Base-by-base conservation (phyloP, 345 rosid species). In the Murraya koenigii region DNA sequence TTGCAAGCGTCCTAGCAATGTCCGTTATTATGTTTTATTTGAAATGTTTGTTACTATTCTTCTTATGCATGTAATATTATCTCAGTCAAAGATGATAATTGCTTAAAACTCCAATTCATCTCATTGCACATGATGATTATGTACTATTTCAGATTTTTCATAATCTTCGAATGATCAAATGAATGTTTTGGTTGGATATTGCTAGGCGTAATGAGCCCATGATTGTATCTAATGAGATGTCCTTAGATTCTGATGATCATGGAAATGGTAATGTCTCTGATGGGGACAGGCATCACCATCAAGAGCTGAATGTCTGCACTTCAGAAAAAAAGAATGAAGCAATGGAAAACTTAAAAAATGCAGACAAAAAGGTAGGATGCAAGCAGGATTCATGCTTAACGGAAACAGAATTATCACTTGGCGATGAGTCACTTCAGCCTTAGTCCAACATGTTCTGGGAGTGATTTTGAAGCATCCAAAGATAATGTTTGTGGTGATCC, bases 321-420 rank as follows among this genome's bases (percentile, higher is more conserved):
- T 65, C 78, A 70, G 78, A 83, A 71, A 79, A 70, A 62, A 81
- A 69, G 63, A 74, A 76, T 77, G 86, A 78, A 75, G 77, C 83
- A 67, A 32, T 70, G 76, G 85, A 81, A 80, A 67, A 71, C 63
- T 58, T 64, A 15, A 71, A 79, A 78, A 47, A 76, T n/a, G n/a
- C 77, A 70, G 75, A 80, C 82, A 80, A 78, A 75, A 85, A 77
- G 73, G 71, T 55, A 78, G 71, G 75, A 41, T 73, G 80, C 79
- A 54, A 72, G 38, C 62, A 81, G 35, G 81, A 82, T 83, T 69
- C 83, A 59, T 81, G 69, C 78, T 69, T 79, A 68, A 41, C 49
- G 28, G 85, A 86, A 70, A 75, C 80, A 62, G 90, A 83, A 80
- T 59, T 83, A 78, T 86, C 91, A 80, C 82, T n/a, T 67, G 81